These are phyloP conservation scores for Sarocladium oryzae DNA, from an alignment of 2,329 filamentous ascomycete species.

Conservation along the genomic window DNA sequence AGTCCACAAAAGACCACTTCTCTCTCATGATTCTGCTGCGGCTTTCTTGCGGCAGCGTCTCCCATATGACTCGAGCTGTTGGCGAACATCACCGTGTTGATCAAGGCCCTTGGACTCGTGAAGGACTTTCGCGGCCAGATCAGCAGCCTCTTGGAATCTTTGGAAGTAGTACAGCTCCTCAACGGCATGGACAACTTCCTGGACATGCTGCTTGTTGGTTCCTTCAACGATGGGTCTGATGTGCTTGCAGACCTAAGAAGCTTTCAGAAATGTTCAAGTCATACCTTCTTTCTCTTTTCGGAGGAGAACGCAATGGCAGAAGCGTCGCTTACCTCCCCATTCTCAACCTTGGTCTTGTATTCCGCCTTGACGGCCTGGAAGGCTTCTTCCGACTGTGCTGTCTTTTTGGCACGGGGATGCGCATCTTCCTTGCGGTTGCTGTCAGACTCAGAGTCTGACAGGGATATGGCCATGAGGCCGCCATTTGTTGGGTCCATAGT, in stretches of 20 bases:
- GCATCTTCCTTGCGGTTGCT: conserved; percentile 17
- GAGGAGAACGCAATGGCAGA: too few species aligned
- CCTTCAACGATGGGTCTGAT: conserved; percentile 34
- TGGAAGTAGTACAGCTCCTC: conserved; percentile 53
- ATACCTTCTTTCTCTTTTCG: too few species aligned
- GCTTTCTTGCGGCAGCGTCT: conserved; percentile 25
- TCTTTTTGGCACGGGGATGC: conserved; percentile 22
- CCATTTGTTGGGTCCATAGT: conserved; percentile 27
- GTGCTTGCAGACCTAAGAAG: conserved; percentile 35
- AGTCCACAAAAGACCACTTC: too few species aligned
- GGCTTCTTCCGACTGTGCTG: conserved; percentile 41
- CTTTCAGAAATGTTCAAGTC: too few species aligned
- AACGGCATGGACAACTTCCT: conserved; percentile 47
- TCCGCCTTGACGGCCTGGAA: conserved; percentile 39
- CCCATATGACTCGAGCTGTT: conserved; percentile 35
- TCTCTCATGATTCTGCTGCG: background rate
- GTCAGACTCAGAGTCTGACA: conserved; percentile 25
- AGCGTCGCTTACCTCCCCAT: conserved; percentile 49
- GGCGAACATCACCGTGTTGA: conserved; percentile 34
- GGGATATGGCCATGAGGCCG: conserved; percentile 25
- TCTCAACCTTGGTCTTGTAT: conserved; percentile 45
- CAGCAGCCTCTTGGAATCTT: conserved; percentile 38
- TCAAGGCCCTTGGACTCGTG: conserved; percentile 23
- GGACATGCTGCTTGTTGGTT: conserved; percentile 39
- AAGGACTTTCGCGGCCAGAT: conserved; percentile 33